Conservation (phyloP, 306 rosid genomes). For the Pyrus communis region DNA sequence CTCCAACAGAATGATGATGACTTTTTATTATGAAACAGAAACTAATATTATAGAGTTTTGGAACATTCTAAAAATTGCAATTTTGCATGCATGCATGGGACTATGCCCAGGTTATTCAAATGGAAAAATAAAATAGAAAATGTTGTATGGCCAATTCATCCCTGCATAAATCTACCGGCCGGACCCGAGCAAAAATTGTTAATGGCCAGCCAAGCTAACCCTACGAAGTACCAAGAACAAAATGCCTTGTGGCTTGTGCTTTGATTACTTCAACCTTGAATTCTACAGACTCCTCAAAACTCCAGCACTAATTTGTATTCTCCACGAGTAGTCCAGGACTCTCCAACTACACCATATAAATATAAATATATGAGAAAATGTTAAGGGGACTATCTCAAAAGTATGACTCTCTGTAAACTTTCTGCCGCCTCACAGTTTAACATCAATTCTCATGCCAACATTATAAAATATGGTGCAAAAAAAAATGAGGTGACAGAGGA, state of each 20-base stretch:
- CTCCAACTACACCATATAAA: background rate
- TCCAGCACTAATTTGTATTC: background rate
- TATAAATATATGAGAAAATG: no score
- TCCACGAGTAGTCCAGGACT: background rate
- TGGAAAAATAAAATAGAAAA: background rate
- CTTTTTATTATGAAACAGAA: background rate
- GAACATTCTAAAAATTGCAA: background rate
- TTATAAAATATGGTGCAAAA: no score
- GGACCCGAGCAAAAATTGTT: background rate
- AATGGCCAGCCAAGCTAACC: background rate
- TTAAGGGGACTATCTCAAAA: no score
- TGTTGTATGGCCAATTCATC: background rate
- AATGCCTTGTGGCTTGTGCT: background rate
- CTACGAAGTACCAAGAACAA: background rate
- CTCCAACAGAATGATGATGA: no score
- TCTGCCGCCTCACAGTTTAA: no score
- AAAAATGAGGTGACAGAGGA: no score
- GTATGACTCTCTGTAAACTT: no score
- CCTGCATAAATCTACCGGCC: no score
- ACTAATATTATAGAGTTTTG: background rate
- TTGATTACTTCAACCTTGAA: background rate
- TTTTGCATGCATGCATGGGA: background rate
- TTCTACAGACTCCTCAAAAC: background rate
- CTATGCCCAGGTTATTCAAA: background rate
- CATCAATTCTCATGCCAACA: no score